Evolutionary conservation across 2,329 filamentous ascomycete genomes (phyloP).

Genomic region (Ilyonectria destructans): DNA sequence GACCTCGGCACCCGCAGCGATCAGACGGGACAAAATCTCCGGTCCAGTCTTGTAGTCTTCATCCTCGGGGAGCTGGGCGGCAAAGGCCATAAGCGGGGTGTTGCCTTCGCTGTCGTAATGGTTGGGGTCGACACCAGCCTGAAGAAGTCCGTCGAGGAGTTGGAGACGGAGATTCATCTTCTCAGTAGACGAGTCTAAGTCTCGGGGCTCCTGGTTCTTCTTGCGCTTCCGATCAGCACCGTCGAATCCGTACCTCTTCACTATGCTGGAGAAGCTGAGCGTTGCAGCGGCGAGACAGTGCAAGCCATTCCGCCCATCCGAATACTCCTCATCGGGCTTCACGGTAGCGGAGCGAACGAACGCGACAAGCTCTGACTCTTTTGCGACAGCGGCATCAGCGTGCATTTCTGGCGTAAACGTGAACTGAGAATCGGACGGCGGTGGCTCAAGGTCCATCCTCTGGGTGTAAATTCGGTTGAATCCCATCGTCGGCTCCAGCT

Average conservation of each 20-base stretch:
- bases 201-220: conserved; percentile 33
- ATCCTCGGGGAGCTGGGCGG: conserved; percentile 65
- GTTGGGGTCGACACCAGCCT: conserved; percentile 63
- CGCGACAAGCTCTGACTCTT: conserved; percentile 45
- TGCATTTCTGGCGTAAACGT: conserved; percentile 22
- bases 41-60: conserved; percentile 66
- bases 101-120: conserved; percentile 68
- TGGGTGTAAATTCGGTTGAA: conserved; percentile 26
- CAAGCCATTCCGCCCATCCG: conserved; percentile 69
- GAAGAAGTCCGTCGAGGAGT: conserved; percentile 53
- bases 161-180: conserved; percentile 50
- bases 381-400: conserved; percentile 23
- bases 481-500: conserved; percentile 22
- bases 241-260: conserved; percentile 52
- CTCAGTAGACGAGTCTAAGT: conserved; percentile 54
- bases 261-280: conserved; percentile 59
- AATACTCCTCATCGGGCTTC: conserved; percentile 47
- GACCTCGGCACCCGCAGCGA: conserved; percentile 61
- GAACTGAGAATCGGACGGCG: conserved; percentile 20
- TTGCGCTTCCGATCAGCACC: conserved; percentile 16
- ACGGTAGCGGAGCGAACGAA: conserved; percentile 37
- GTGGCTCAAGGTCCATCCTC: conserved; percentile 47
- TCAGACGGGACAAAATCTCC: conserved; percentile 61
- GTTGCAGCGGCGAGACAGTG: conserved; percentile 72
- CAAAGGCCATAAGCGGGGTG: conserved; percentile 72